Base-by-base conservation (phyloP, 2,329 filamentous ascomycete genomes). In the Penicillium sp. region DNA sequence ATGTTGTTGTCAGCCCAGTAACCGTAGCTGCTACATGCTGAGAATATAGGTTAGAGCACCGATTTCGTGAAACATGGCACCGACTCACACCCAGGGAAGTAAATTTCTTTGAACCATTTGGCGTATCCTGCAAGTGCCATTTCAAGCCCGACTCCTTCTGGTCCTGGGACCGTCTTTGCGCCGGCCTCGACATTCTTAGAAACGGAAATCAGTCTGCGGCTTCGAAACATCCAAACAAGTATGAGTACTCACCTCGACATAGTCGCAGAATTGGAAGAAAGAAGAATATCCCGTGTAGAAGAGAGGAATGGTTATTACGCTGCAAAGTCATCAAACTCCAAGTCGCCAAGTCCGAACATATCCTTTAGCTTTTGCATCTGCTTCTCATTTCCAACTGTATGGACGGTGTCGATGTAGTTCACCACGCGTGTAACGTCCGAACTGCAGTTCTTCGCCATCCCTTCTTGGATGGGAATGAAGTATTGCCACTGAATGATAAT, bases 401-500 rank as follows among this genome's bases (percentile, higher is more conserved):
- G 67, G 24, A 77, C 70, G 45, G 64, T 68, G 60, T 84, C 80
- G n/a, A 83, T 70, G 55, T 83, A 67, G 7, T 78, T 72, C 32
- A 81, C 70, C 15, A 83, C 78, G 3, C 71, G 67, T 1, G 70
- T 63, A 27, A 81, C 66, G 58, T 82, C 79, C 2, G 60, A 68
- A 60, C 76, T 81, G 67, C 81, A 83, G 63, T 83, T 83, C 56
- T 71, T 62, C 5, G 81, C 74, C 78, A 83, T 82, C 6, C 79
- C 80, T 28, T 78, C 58, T 58, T 79, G 75, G n/a, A 82, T 71
- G 0, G 79, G 79, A 3, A 70, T 58, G 58, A 81, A 83, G 57
- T 83, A 83, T 62, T 77, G 70, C 79, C 79, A 83, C 58, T 73
- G 4, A 7, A 35, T 4, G n/a, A 9, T 10, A 15, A 20, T 9